These are phyloP conservation scores for Tuber melanosporum DNA, from an alignment of 495 filamentous ascomycete species.

Conservation along the genomic window DNA sequence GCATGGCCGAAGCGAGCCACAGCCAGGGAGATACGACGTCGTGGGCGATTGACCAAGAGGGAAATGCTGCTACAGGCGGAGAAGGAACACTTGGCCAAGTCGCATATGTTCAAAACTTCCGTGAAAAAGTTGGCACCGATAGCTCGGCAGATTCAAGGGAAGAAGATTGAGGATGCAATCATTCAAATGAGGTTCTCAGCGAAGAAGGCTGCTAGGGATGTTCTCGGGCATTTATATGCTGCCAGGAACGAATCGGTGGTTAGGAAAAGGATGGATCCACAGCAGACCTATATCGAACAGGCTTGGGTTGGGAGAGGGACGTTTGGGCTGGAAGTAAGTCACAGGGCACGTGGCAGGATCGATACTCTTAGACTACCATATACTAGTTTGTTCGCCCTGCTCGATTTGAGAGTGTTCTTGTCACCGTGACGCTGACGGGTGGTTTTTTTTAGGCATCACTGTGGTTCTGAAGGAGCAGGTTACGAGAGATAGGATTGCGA, in stretches of 20 bases:
- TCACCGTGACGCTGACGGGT: neutral
- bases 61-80: constrained; percentile 67
- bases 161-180: constrained; percentile 86
- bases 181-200: constrained; percentile 90
- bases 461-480: constrained; percentile 86
- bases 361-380: constrained; percentile 57
- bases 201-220: constrained; percentile 84
- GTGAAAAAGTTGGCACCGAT: constrained; percentile 81
- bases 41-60: constrained; percentile 59
- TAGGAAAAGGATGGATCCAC: constrained; percentile 74
- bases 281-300: constrained; percentile 75
- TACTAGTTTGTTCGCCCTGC: constrained; percentile 56
- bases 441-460: constrained; percentile 55
- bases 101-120: constrained; percentile 65
- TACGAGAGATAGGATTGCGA: constrained; percentile 70
- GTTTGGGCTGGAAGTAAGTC: constrained; percentile 52
- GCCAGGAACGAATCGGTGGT: constrained; percentile 74
- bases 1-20: constrained; percentile 34
- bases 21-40: constrained; percentile 54
- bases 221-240: constrained; percentile 65
- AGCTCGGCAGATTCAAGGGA: constrained; percentile 80
- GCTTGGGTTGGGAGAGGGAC: constrained; percentile 81
- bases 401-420: constrained; percentile 6
- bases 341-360: constrained; percentile 62
- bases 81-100: constrained; percentile 57